Evolutionary conservation across 305 asterid genomes (phyloP), one percentile per base, ranked within the genome.

Genomic region (Solanum aculeatissimum): DNA sequence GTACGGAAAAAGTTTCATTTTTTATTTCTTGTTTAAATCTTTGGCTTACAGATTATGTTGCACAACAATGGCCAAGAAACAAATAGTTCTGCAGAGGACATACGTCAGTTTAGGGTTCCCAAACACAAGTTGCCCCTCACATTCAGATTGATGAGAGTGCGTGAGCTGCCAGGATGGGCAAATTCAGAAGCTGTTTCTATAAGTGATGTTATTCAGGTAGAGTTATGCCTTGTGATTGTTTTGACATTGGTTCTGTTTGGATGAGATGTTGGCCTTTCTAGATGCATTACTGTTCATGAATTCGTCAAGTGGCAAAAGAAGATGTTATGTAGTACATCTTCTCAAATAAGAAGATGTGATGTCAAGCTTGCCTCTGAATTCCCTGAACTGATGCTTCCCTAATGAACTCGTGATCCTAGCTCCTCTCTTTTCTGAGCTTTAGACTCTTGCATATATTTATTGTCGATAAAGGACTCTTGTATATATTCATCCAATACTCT

Each of bases 111-210:
- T 80, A 89, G 66, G 54, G 82, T 91, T 88, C 86, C 97, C 25
- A 92, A 87, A 83, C 92, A 89, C 88, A 91, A 86, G 86, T 68
- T 92, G 27, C 93, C 96, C 11, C 80, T 69, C 53, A 90, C 95
- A 15, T 97, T 95, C 89, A 90, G 97, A 80, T 93, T 97, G 63
- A 42, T 97, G 89, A 89, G 91, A 85, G 99, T 97, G 79, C 93
- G 92, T 89, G 97, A 86, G 83, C 88, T 97, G 51, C 97, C 95
- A 53, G 89, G 86, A 72, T 95, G 99, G 99, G 94, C 99, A 80
- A 97, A 97, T 85, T 91, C 98, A n/a, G 94, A 92, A 89, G 86
- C 98, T 85, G 97, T 92, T 91, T 94, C 99, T 57, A 91, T 97
- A 87, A 86, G 85, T 86, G 98, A 97, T 90, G 97, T 92, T 83